These are phyloP conservation scores for Elongisporangium undulatum DNA, from an alignment of 352 stramenopile species.

Conservation along the genomic window DNA sequence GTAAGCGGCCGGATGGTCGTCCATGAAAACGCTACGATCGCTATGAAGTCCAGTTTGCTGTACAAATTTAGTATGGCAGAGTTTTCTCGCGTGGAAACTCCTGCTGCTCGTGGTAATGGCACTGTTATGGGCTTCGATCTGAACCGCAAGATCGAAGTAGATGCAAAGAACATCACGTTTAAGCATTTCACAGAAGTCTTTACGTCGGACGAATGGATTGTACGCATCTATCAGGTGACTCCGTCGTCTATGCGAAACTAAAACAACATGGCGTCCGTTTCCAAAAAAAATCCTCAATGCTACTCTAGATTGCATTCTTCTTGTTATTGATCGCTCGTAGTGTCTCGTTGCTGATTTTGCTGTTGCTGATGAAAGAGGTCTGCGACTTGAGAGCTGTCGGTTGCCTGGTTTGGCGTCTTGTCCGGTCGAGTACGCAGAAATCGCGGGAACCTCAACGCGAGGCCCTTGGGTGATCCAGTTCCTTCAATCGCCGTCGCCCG, in stretches of 20 bases:
- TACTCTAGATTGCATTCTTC: background rate
- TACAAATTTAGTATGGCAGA: conserved; percentile 92
- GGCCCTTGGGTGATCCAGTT: conserved; percentile 51
- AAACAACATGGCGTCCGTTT: background rate
- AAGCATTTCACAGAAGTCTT: conserved; percentile 90
- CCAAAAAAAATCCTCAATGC: too few species aligned
- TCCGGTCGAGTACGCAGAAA: conserved; percentile 95
- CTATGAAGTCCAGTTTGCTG: conserved; percentile 83
- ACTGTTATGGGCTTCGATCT: conserved; percentile 60
- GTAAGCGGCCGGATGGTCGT: conserved; percentile 68
- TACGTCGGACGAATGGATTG: conserved; percentile 91
- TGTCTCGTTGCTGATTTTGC: conserved; percentile 17
- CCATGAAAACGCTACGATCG: conserved; percentile 61
- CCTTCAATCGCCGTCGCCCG: background rate
- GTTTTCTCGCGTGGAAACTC: conserved; percentile 45
- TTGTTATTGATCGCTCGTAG: background rate
- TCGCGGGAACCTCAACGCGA: conserved; percentile 98
- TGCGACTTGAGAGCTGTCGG: conserved; percentile 91
- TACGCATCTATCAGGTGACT: conserved; percentile 88
- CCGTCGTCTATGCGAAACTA: background rate
- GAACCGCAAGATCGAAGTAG: conserved; percentile 53
- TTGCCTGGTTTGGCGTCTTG: conserved; percentile 95
- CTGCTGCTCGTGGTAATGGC: conserved; percentile 11
- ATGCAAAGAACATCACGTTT: conserved; percentile 61
- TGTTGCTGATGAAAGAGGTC: conserved; percentile 55